Conservation (phyloP, 2,329 filamentous ascomycete species). For the Alternaria brassicicola region DNA sequence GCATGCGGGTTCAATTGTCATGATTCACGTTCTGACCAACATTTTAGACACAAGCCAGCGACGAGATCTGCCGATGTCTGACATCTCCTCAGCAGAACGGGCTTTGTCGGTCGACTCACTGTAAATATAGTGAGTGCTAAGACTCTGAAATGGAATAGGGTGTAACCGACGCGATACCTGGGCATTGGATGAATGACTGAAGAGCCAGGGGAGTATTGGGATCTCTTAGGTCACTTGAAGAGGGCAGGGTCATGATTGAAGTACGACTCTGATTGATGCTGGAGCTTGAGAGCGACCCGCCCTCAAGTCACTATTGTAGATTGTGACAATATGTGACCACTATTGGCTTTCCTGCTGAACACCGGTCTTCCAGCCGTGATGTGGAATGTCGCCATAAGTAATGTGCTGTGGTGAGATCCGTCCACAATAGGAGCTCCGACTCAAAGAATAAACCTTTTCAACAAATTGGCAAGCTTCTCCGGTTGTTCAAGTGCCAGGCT, state of each 20-base stretch:
- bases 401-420: too few species aligned
- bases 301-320: too few species aligned
- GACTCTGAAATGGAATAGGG: background rate
- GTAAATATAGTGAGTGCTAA: background rate
- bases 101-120: background rate
- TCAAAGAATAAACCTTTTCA: constrained; percentile 19
- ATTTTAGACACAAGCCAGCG: background rate
- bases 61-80: background rate
- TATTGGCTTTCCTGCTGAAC: background rate
- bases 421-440: too few species aligned
- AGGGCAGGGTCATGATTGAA: background rate
- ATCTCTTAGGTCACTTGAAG: background rate
- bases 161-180: background rate
- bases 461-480: constrained; percentile 19
- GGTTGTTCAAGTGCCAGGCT: constrained; percentile 28
- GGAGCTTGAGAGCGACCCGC: too few species aligned
- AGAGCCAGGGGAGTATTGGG: background rate
- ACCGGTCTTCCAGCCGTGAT: too few species aligned
- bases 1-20: background rate
- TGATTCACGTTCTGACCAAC: background rate
- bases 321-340: background rate
- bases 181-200: background rate
- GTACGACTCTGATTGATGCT: too few species aligned
- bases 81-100: background rate
- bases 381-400: too few species aligned